A percentile compares a stretch with the other conserved stretches of the same genome.
Conservation (phyloP, 2,329 filamentous ascomycete species). For the Colletotrichum lentis region DNA sequence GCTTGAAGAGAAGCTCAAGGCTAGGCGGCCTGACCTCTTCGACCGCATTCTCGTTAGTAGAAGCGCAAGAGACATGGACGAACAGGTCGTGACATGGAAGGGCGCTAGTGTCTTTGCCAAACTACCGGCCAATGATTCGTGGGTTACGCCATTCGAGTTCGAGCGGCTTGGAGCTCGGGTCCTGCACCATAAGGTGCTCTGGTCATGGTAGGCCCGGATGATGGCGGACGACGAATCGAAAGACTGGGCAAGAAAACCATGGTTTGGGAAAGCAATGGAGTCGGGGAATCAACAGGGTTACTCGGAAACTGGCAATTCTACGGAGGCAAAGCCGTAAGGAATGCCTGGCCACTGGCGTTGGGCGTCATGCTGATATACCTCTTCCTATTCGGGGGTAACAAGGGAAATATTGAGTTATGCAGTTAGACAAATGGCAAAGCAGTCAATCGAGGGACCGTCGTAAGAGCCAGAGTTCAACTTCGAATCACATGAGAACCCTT, state of each 20-base stretch:
- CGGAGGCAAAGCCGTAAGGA: constrained; percentile 23
- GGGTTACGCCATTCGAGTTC: constrained; percentile 89
- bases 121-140: constrained; percentile 90
- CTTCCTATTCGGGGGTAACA: constrained; percentile 1
- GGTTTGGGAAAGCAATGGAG: constrained; percentile 33
- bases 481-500: constrained; percentile 4
- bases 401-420: background rate
- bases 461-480: background rate
- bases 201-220: constrained; percentile 59
- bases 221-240: constrained; percentile 1
- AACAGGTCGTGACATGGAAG: constrained; percentile 98
- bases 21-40: constrained; percentile 66
- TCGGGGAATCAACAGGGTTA: constrained; percentile 20
- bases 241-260: constrained; percentile 2
- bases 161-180: constrained; percentile 83
- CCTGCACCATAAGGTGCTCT: constrained; percentile 81
- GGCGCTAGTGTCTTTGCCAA: constrained; percentile 96
- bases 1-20: constrained; percentile 82
- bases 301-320: constrained; percentile 13
- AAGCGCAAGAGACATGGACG: constrained; percentile 91
- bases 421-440: constrained; percentile 8
- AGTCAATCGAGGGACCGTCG: background rate
- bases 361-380: constrained; percentile 21
- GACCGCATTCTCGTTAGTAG: constrained; percentile 70
- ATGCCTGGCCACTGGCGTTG: constrained; percentile 26